Conservation (phyloP, 257 asterid species). For the Penstemon davidsonii region DNA sequence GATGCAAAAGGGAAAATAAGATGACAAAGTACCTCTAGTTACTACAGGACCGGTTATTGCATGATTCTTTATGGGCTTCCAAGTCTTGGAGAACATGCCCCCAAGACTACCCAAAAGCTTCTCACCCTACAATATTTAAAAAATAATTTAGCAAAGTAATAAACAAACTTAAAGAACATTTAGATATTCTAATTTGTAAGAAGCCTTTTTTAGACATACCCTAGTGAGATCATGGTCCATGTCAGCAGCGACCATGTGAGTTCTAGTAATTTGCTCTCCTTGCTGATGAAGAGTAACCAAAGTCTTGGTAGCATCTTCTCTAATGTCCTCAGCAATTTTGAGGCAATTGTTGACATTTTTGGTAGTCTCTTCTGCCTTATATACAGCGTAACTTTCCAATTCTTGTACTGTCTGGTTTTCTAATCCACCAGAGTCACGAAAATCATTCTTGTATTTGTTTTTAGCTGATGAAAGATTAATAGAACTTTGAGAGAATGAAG, state of each 20-base stretch:
- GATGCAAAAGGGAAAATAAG: constrained; percentile 19
- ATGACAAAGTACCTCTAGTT: constrained; percentile 45
- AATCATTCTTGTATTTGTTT: constrained; percentile 67
- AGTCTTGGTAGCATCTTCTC: constrained; percentile 87
- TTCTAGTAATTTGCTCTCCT: constrained; percentile 89
- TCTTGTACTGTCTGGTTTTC: constrained; percentile 80
- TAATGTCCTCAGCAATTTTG: constrained; percentile 89
- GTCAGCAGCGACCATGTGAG: constrained; percentile 84
- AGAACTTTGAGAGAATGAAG: constrained; percentile 42
- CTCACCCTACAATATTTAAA: constrained; percentile 73
- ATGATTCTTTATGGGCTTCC: constrained; percentile 88
- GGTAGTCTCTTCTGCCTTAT: constrained; percentile 88
- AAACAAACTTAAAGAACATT: not conserved
- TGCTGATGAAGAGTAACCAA: constrained; percentile 85
- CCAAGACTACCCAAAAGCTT: constrained; percentile 95
- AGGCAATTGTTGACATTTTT: constrained; percentile 64
- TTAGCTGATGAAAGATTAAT: constrained; percentile 40
- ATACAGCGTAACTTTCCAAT: constrained; percentile 68
- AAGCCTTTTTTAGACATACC: constrained; percentile 50
- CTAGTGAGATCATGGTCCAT: constrained; percentile 86
- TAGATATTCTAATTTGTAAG: not conserved
- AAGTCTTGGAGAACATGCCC: constrained; percentile 84
- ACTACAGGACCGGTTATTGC: constrained; percentile 69
- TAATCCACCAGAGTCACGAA: constrained; percentile 69
- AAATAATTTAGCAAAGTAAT: constrained; percentile 25